Percentiles rank a stretch among this genome's conserved stretches.
Evolutionary conservation across 1,284 basidiomycete species (phyloP).

Genomic region (Thecaphora frezii): DNA sequence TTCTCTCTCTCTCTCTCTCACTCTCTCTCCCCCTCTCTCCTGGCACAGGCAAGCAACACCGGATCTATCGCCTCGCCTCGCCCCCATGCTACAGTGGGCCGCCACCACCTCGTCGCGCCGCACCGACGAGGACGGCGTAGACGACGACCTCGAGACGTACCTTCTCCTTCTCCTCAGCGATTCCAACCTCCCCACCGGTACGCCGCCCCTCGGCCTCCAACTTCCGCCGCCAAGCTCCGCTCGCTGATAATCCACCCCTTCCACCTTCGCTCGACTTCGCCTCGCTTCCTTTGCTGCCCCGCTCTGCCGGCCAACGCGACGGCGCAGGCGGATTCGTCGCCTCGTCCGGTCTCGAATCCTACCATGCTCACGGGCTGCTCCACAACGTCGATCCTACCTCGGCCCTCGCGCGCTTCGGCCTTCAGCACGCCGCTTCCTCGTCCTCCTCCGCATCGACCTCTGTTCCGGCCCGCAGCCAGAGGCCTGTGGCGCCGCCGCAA

Average conservation of each 20-base stretch:
- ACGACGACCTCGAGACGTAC: constrained; percentile 36
- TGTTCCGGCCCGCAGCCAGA: neutral
- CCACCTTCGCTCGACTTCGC: neutral
- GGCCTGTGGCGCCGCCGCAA: constrained; percentile 18
- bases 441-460: neutral
- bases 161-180: constrained; percentile 50
- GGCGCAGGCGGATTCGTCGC: constrained; percentile 82
- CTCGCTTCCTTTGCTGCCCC: neutral
- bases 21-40: too few species aligned
- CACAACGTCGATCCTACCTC: constrained; percentile 10
- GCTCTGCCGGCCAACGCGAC: too few species aligned
- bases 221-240: too few species aligned
- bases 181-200: constrained; percentile 55
- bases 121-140: constrained; percentile 1
- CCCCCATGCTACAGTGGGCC: too few species aligned
- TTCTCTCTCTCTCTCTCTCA: too few species aligned
- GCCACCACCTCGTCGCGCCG: too few species aligned
- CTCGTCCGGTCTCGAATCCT: constrained; percentile 88
- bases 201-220: neutral
- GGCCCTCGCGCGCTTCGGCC: neutral
- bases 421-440: too few species aligned
- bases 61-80: too few species aligned
- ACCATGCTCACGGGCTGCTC: constrained; percentile 77
- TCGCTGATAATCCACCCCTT: neutral
- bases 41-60: too few species aligned